phyloP scores from a whole-genome alignment of 805 yeast genomes.

The Komagataella pseudopastoris region DNA sequence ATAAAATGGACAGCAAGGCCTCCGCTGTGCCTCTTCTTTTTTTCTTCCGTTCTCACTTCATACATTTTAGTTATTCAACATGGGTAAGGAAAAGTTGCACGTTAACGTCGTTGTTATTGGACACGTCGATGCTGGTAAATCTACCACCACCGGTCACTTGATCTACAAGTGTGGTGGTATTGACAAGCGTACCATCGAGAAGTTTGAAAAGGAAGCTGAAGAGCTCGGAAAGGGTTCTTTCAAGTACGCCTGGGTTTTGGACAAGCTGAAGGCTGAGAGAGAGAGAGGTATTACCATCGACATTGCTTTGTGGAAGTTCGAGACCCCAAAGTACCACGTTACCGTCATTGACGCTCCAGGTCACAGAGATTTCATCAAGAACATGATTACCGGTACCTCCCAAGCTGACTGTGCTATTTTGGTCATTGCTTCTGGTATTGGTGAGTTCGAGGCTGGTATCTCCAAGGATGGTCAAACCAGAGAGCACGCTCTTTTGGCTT shows the following conservation, averaged over 20 bases:
- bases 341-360: constrained; percentile 95
- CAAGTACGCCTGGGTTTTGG: constrained; percentile 97
- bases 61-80: constrained; percentile 1
- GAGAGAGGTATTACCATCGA: constrained; percentile 96
- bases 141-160: constrained; percentile 99
- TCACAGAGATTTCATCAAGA: constrained; percentile 93
- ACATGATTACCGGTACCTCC: constrained; percentile 91
- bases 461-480: constrained; percentile 92
- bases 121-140: constrained; percentile 99
- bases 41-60: not conserved
- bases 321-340: constrained; percentile 79
- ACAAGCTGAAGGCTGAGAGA: constrained; percentile 91
- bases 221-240: constrained; percentile 95
- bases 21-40: not conserved
- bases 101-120: constrained; percentile 99
- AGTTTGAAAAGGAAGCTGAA: constrained; percentile 97
- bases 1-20: not conserved
- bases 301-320: constrained; percentile 87
- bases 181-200: constrained; percentile 97
- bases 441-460: constrained; percentile 95
- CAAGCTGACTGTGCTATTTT: constrained; percentile 75
- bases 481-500: constrained; percentile 87
- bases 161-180: constrained; percentile 99
- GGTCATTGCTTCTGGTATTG: constrained; percentile 84
- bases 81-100: constrained; percentile 92